Evolutionary conservation across 208 protist genomes (phyloP).

Genomic region (Jaenimonas drosophilae): DNA sequence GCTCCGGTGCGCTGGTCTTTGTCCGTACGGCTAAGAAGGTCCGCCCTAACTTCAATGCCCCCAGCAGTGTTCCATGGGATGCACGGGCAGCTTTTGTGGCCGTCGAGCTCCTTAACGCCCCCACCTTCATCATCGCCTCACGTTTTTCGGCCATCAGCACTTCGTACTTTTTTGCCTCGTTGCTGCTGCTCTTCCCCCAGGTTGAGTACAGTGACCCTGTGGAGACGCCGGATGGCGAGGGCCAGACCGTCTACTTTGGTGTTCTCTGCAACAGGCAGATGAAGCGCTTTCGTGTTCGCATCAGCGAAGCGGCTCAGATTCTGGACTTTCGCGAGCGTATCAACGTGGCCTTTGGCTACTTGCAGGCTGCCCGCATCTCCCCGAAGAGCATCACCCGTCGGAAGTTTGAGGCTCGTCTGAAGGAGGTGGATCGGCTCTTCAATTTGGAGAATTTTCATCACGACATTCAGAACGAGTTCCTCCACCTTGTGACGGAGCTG

Average conservation of each 20-base stretch:
- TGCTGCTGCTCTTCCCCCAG: constrained; percentile 71
- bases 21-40: constrained; percentile 81
- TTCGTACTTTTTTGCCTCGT: constrained; percentile 62
- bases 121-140: constrained; percentile 29
- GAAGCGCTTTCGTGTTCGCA: constrained; percentile 70
- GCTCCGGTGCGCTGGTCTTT: constrained; percentile 66
- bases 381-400: constrained; percentile 47
- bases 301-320: constrained; percentile 62
- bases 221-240: constrained; percentile 28
- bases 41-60: constrained; percentile 21
- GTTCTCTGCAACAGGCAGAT: constrained; percentile 80
- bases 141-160: constrained; percentile 59
- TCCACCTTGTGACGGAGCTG: constrained; percentile 58
- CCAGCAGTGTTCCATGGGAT: constrained; percentile 55
- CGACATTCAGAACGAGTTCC: constrained; percentile 44
- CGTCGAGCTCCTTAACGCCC: constrained; percentile 45
- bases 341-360: constrained; percentile 50
- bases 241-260: constrained; percentile 67
- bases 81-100: constrained; percentile 42
- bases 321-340: constrained; percentile 76
- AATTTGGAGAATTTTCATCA: constrained; percentile 48
- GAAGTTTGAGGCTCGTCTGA: constrained; percentile 56
- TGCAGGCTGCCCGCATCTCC: constrained; percentile 61
- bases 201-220: constrained; percentile 75
- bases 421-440: constrained; percentile 63